Conservation (phyloP, 1,284 basidiomycete genomes). For the Sporisorium exsertum region DNA sequence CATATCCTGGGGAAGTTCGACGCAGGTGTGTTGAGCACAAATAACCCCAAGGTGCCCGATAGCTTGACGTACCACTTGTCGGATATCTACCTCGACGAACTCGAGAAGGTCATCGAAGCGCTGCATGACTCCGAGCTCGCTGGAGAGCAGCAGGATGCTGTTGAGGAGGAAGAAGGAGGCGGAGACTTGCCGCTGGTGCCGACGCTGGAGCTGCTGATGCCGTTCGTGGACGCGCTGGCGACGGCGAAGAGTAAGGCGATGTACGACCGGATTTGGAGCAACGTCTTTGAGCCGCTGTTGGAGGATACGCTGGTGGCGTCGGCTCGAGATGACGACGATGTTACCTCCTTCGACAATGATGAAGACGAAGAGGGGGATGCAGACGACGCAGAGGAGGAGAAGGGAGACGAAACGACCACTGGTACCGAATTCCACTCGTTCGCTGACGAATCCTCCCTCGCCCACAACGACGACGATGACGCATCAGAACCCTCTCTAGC, state of each 20-base stretch:
- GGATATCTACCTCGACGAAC: slow-evolving; percentile 90
- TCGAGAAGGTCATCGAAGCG: slow-evolving; percentile 77
- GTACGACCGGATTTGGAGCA: slow-evolving; percentile 78
- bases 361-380: slow-evolving; percentile 35
- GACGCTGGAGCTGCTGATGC: slow-evolving; percentile 75
- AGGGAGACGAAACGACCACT: slow-evolving; percentile 30
- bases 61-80: slow-evolving; percentile 79
- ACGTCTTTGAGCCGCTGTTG: slow-evolving; percentile 77
- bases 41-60: slow-evolving; percentile 79
- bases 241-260: slow-evolving; percentile 76
- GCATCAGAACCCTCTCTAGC: slow-evolving; percentile 20
- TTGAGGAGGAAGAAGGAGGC: slow-evolving; percentile 14
- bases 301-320: slow-evolving; percentile 46
- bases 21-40: slow-evolving; percentile 37
- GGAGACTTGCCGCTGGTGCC: slow-evolving; percentile 70
- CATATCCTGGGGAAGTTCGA: slow-evolving; percentile 28
- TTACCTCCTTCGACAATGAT: slow-evolving; percentile 14
- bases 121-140: slow-evolving; percentile 5
- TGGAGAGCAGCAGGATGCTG: too few relatives aligned
- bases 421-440: slow-evolving; percentile 44
- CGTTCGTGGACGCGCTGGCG: slow-evolving; percentile 79
- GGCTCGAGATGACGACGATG: slow-evolving; percentile 12
- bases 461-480: slow-evolving; percentile 15
- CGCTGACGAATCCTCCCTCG: slow-evolving; percentile 26
- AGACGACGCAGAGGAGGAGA: slow-evolving; percentile 32